Evolutionary conservation across 352 stramenopile genomes (phyloP).

Genomic region (Phytophthora syringae): DNA sequence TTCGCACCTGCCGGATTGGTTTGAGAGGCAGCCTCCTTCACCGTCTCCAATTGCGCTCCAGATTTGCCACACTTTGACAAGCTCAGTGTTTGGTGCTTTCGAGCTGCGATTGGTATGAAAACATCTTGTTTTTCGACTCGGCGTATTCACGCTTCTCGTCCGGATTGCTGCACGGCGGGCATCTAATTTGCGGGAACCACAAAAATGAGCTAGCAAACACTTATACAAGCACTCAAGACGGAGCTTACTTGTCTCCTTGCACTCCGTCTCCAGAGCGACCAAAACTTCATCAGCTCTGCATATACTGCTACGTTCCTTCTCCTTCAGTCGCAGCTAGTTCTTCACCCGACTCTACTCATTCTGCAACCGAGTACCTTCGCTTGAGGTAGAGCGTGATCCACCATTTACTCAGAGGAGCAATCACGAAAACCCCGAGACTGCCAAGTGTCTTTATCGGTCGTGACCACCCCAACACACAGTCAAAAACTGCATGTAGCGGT

Average conservation of each 20-base stretch:
- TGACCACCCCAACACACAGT: too few species aligned
- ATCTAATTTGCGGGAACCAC: slow-evolving; percentile 35
- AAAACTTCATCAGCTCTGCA: slow-evolving; percentile 80
- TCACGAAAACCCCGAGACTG: too few species aligned
- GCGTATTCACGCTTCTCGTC: slow-evolving; percentile 78
- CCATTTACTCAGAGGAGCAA: slow-evolving; percentile 26
- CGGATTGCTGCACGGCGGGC: slow-evolving; percentile 49
- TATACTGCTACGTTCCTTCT: slow-evolving; percentile 60
- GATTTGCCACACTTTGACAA: slow-evolving; percentile 69
- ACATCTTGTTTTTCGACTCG: slow-evolving; percentile 75
- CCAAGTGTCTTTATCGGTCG: too few species aligned
- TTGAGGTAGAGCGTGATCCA: slow-evolving; percentile 10
- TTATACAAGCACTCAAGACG: neutral
- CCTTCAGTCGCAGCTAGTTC: slow-evolving; percentile 61
- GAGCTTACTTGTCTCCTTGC: slow-evolving; percentile 64
- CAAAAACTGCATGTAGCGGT: too few species aligned
- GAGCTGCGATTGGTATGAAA: slow-evolving; percentile 71
- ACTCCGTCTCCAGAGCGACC: slow-evolving; percentile 77
- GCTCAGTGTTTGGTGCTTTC: slow-evolving; percentile 79
- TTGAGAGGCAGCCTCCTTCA: slow-evolving; percentile 36
- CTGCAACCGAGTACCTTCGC: slow-evolving; percentile 39
- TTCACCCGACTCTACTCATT: slow-evolving; percentile 67
- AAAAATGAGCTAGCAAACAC: neutral
- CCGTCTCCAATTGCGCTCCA: slow-evolving; percentile 62
- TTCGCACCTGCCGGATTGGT: neutral